Evolutionary conservation across 1,284 basidiomycete species (phyloP).

Genomic region (Hemileia vastatrix): DNA sequence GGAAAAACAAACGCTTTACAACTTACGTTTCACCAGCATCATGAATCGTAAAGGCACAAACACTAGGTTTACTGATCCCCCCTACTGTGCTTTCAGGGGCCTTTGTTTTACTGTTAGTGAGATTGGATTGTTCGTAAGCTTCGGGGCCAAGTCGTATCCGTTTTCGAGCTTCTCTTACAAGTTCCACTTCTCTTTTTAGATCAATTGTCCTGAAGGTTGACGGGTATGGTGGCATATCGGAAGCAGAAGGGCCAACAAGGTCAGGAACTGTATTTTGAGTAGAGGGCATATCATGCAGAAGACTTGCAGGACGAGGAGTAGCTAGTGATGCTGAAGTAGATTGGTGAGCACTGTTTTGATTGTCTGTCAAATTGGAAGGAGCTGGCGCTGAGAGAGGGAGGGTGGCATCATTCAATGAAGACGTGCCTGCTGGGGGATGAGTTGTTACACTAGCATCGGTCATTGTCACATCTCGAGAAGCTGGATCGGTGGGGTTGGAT

Average conservation of each 20-base stretch:
- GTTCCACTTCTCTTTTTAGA: constrained; percentile 81
- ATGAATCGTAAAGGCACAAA: constrained; percentile 84
- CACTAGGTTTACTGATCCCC: constrained; percentile 54
- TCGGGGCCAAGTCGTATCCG: constrained; percentile 76
- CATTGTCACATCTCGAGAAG: constrained; percentile 16
- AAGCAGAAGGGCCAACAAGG: constrained; percentile 52
- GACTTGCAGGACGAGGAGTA: constrained; percentile 5
- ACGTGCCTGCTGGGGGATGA: constrained; percentile 19
- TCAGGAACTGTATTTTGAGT: background rate
- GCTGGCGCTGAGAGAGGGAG: background rate
- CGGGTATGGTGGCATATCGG: constrained; percentile 69
- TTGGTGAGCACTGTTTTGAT: background rate
- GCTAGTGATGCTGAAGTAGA: constrained; percentile 9
- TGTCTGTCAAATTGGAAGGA: background rate
- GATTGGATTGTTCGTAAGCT: constrained; percentile 33
- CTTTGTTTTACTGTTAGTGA: constrained; percentile 2
- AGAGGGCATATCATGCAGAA: background rate
- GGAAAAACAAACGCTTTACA: background rate
- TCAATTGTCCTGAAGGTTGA: constrained; percentile 75
- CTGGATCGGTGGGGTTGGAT: constrained; percentile 25
- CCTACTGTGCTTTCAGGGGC: constrained; percentile 9
- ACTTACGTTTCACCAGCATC: constrained; percentile 79
- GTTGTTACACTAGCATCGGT: constrained; percentile 26
- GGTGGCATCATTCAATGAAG: background rate
- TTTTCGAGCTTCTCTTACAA: constrained; percentile 77